Base-by-base conservation (phyloP, 2,329 filamentous ascomycete genomes). In the Niveomyces coronatus region DNA sequence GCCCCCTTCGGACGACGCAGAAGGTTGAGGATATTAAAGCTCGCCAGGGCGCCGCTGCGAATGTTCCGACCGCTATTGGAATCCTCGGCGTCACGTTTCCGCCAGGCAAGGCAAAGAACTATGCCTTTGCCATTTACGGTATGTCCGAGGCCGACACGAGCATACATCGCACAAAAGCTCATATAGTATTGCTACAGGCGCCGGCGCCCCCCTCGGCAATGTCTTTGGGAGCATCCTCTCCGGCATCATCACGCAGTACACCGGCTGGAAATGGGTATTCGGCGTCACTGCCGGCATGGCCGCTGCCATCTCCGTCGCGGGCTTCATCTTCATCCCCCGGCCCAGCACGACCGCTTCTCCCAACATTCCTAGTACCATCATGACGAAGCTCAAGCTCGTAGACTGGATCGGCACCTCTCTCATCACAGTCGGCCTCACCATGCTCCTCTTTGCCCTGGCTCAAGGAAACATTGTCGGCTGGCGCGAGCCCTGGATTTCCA, bases 381-480 rank as follows among this genome's bases (percentile, higher is more conserved):
- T 49, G 16, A 47, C 62, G 42, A 62, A 67, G 39, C 60, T 62
- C 16, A 46, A 45, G 1, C 63, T 68, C 0, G 65, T 83, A 3
- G 80, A 85, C 55, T 84, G 79, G 79, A 56, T 78, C 9, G 80
- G 80, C 4, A 79, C 74, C 0, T 62, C 67, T 0, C 61, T 82
- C 28, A 68, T 84, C 45, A 84, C 80, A 0, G 52, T 65, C 2
- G 76, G 74, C 0, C 63, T 82, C 4, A 57, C 84, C 8, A 67
- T 74, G 0, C 63, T 85, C 9, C 63, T 83, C 24, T 80, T 83
- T 42, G 74, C 77, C 1, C 61, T 85, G 19, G 81, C 79, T 0
- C 72, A 84, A 50, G 80, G 79, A 15, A 82, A 82, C 45, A 73
- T 80, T 0, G 72, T 78, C 2, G 79, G 80, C 5, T 85, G 80